These are phyloP conservation scores for Remersonia thermophila DNA, from an alignment of 2,329 filamentous ascomycete genomes.

Conservation along the genomic window DNA sequence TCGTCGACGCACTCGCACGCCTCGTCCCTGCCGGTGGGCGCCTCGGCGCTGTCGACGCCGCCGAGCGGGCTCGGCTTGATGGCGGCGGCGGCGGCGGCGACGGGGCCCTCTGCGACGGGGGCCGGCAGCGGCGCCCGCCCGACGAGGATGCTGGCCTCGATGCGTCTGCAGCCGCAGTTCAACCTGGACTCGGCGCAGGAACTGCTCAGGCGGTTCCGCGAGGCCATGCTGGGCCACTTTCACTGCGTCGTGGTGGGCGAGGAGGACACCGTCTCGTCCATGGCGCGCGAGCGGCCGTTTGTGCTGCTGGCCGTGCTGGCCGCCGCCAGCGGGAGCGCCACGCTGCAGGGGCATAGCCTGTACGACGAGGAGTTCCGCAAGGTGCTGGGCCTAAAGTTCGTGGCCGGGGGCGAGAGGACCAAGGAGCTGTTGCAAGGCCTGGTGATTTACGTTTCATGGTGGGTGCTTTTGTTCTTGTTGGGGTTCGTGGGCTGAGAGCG, in stretches of 20 bases:
- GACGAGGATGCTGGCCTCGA: conserved; percentile 8
- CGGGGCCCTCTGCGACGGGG: background rate
- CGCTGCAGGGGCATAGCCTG: conserved; percentile 38
- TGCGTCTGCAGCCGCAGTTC: conserved; percentile 39
- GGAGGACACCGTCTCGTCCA: conserved; percentile 29
- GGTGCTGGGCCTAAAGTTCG: conserved; percentile 42
- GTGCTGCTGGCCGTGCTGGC: conserved; percentile 42
- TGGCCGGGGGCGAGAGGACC: conserved; percentile 43
- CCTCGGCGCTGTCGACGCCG: conserved; percentile 17
- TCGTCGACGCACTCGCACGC: conserved; percentile 13
- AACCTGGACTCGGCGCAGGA: conserved; percentile 40
- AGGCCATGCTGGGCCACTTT: conserved; percentile 29
- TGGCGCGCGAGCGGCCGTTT: conserved; percentile 38
- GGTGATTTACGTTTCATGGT: conserved; percentile 47
- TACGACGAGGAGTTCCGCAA: conserved; percentile 48
- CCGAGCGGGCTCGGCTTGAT: conserved; percentile 9
- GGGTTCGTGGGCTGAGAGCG: background rate
- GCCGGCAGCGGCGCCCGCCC: background rate
- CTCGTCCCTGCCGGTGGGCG: conserved; percentile 16
- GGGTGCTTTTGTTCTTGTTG: conserved; percentile 10
- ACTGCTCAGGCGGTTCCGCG: conserved; percentile 31
- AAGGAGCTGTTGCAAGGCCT: conserved; percentile 45
- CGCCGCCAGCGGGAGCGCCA: conserved; percentile 33
- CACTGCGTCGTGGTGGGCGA: conserved; percentile 32
- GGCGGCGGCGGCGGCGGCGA: too few relatives aligned